These are phyloP conservation scores for Jackrogersella multiformis DNA, from an alignment of 495 filamentous ascomycete genomes.

Conservation along the genomic window DNA sequence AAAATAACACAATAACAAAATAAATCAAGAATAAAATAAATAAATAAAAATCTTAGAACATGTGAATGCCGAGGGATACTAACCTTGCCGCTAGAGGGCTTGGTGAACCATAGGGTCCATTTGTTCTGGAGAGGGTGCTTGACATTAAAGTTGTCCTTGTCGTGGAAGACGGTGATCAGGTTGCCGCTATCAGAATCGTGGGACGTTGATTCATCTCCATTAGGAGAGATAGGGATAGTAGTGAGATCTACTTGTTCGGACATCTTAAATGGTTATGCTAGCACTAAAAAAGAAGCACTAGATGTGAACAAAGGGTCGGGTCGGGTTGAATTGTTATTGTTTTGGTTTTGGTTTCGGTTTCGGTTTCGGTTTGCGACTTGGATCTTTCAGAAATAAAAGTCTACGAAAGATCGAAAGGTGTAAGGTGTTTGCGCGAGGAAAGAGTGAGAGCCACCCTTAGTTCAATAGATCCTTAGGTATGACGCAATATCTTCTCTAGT, in stretches of 20 bases:
- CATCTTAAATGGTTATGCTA: conserved; percentile 48
- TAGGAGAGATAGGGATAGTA: conserved; percentile 79
- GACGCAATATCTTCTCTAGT: conserved; percentile 9
- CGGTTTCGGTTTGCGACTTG: background rate
- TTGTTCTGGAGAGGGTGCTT: conserved; percentile 96
- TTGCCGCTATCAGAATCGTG: conserved; percentile 55
- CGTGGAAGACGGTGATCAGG: conserved; percentile 91
- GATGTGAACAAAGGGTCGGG: background rate
- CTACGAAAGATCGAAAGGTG: background rate
- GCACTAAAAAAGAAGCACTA: background rate
- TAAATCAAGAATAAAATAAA: no score
- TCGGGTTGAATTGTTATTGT: background rate
- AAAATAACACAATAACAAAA: no score
- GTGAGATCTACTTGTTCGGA: conserved; percentile 65
- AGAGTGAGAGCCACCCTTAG: background rate
- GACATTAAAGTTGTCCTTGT: conserved; percentile 97
- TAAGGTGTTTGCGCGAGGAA: background rate
- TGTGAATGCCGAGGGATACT: conserved; percentile 30
- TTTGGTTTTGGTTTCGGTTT: conserved; percentile 3
- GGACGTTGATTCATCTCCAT: conserved; percentile 51
- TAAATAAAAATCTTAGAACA: no score
- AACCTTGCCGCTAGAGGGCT: conserved; percentile 96
- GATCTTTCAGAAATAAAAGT: background rate
- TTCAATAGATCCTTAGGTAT: background rate
- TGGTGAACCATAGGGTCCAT: conserved; percentile 99